Base-by-base conservation (phyloP, 2,329 filamentous ascomycete genomes). In the Plectosphaerella sp. region DNA sequence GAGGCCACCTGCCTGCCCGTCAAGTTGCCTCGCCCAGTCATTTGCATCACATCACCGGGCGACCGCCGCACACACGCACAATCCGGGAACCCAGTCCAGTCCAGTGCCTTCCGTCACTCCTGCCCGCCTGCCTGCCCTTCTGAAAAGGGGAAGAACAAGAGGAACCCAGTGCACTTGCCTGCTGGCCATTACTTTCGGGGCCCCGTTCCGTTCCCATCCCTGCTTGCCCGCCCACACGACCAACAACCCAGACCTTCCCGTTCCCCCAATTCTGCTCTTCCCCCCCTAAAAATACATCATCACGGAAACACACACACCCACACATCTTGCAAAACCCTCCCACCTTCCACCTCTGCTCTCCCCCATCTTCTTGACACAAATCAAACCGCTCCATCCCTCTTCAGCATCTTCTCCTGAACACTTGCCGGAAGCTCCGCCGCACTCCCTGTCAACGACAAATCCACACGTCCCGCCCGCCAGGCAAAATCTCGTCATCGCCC, bases 21-120 rank as follows among this genome's bases (percentile, higher is more conserved):
- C n/a, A n/a, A n/a, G n/a, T 28, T 28, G 5, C 25, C 25, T 28
- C 25, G 25, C 25, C 47, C 47, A 35, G 36, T 48, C 47, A 48
- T 48, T 48, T 48, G 47, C 47, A 48, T 48, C 47, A 48, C 47
- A 37, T 41, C 47, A 39, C 47, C 33, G 25, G 45, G 10, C 24
- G 35, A 20, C 35, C 36, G 37, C 47, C 28, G 28, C 8, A 33
- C 28, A 33, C 28, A 24, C 46, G 28, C 43, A 48, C 36, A 48
- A 41, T 43, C 41, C n/a, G 41, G 41, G 28, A 33, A 33, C 28
- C 28, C 28, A 22, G 22, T 22, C 22, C 22, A 22, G 22, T 22
- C 22, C 22, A 33, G 28, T 12, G 28, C 28, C 28, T 33, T 9
- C 28, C 28, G 8, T 33, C 28, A 10, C 28, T 33, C 28, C 4